Base-by-base conservation (phyloP, 768 basidiomycete genomes). In the Mycena crocata region DNA sequence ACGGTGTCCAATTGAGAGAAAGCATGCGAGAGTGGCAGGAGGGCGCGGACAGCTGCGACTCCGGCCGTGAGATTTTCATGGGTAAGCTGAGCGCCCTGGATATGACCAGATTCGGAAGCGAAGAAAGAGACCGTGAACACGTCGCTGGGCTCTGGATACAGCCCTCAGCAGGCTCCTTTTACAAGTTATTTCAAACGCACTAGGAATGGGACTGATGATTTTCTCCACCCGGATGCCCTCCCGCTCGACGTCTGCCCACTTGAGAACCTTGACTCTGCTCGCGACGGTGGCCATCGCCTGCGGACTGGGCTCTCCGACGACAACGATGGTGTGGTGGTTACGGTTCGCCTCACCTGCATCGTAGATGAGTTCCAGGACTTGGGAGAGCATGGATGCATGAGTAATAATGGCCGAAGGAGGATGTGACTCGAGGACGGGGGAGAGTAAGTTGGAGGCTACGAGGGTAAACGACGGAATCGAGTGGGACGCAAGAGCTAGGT, bases 51-150 rank as follows among this genome's bases (percentile, higher is more conserved):
- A 4, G 92, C 92, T 0, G 94, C 89, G n/a, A 96, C 91, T 35
- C 94, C 96, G 5, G 96, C 93, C 3, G 94, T 96, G 63, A 97
- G 74, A 69, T 95, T 95, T 76, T 92, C 86, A 75, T 95, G 93
- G 0, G 93, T 93, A 34, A 96, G 79, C 64, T 89, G 89, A 10
- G 85, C 86, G 26, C 86, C 90, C 61, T 85, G 86, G 10, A 91
- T 74, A 40, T 84, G 81, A 35, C 90, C 87, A 23, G 83, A 78
- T 23, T 83, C 71, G 1, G 83, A 81, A 70, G 84, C 80, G 69
- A 85, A 90, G 83, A 90, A 93, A 1, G 89, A 85, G 7, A 93
- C 83, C 3, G 90, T 90, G 73, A 90, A 91, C 6, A 92, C 81
- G 67, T 93, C 89, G 54, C 76, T 79, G 3, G 89, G 82, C 48